phyloP scores from a whole-genome alignment of 176 grass and related monocot genomes.

The Avena sativa region DNA sequence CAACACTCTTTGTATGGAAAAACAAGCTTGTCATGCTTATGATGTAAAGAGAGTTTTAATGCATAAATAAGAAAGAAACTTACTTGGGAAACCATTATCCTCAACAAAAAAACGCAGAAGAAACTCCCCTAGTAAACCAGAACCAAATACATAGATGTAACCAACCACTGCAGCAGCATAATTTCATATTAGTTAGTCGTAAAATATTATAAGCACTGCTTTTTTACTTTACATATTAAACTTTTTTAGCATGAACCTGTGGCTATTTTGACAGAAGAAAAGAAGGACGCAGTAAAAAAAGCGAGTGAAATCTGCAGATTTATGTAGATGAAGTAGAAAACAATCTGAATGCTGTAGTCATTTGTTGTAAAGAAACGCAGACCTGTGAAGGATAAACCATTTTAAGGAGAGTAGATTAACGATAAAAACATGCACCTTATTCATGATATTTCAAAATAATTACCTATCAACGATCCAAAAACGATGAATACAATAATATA shows the following conservation, averaged over 20 bases:
- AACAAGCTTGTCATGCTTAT: constrained; percentile 18
- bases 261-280: constrained; percentile 78
- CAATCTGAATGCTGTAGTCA: constrained; percentile 72
- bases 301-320: constrained; percentile 82
- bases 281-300: constrained; percentile 73
- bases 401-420: not conserved
- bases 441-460: not conserved
- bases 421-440: constrained; percentile 4
- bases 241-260: constrained; percentile 52
- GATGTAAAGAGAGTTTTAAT: not conserved
- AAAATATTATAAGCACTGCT: not conserved
- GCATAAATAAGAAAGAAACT: constrained; percentile 29
- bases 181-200: constrained; percentile 9
- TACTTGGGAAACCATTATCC: constrained; percentile 73
- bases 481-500: constrained; percentile 81
- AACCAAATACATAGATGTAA: constrained; percentile 91
- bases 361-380: constrained; percentile 71
- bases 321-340: constrained; percentile 92
- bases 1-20: constrained; percentile 63
- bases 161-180: constrained; percentile 65
- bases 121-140: constrained; percentile 75
- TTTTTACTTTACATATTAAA: constrained; percentile 10
- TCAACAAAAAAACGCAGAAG: constrained; percentile 74
- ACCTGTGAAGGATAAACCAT: constrained; percentile 51
- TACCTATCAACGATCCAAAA: constrained; percentile 91